Conservation (phyloP, 108 stramenopile species). For the Skeletonema potamos region DNA sequence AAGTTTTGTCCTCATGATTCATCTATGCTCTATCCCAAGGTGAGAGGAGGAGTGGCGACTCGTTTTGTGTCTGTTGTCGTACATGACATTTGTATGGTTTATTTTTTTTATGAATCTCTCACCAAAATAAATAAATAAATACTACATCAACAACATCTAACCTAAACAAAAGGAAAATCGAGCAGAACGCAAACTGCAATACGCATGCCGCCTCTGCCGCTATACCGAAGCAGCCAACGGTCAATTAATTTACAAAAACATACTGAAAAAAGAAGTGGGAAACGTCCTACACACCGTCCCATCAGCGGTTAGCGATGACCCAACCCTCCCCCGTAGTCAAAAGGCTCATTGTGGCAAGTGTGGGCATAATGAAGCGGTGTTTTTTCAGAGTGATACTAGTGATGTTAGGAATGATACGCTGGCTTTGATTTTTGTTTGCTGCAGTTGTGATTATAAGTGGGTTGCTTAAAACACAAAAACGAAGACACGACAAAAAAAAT, state of each 20-base stretch:
- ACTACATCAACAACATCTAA: not conserved
- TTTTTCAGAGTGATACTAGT: slow-evolving; percentile 82
- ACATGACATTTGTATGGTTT: too few relatives aligned
- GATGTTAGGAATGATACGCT: slow-evolving; percentile 76
- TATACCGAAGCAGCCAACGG: slow-evolving; percentile 71
- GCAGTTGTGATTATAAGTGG: slow-evolving; percentile 91
- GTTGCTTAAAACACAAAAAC: slow-evolving; percentile 39
- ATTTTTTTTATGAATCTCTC: too few relatives aligned
- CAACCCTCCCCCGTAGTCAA: slow-evolving; percentile 83
- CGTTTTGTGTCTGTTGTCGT: not conserved
- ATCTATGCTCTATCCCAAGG: slow-evolving; percentile 90
- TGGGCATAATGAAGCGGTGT: slow-evolving; percentile 88
- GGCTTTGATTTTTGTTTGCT: slow-evolving; percentile 91
- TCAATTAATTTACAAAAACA: slow-evolving; percentile 79
- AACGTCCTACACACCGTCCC: slow-evolving; percentile 84
- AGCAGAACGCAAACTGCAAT: slow-evolving; percentile 61
- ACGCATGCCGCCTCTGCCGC: slow-evolving; percentile 85
- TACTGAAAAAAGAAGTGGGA: slow-evolving; percentile 82
- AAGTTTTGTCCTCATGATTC: slow-evolving; percentile 91
- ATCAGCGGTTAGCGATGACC: slow-evolving; percentile 82
- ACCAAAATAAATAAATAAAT: not conserved
- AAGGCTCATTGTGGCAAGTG: slow-evolving; percentile 85
- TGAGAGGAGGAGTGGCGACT: slow-evolving; percentile 26
- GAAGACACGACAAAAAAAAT: too few relatives aligned
- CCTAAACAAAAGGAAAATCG: slow-evolving; percentile 63